Conservation (phyloP, 2,329 filamentous ascomycete genomes). For the Sarocladiaceae sp. region DNA sequence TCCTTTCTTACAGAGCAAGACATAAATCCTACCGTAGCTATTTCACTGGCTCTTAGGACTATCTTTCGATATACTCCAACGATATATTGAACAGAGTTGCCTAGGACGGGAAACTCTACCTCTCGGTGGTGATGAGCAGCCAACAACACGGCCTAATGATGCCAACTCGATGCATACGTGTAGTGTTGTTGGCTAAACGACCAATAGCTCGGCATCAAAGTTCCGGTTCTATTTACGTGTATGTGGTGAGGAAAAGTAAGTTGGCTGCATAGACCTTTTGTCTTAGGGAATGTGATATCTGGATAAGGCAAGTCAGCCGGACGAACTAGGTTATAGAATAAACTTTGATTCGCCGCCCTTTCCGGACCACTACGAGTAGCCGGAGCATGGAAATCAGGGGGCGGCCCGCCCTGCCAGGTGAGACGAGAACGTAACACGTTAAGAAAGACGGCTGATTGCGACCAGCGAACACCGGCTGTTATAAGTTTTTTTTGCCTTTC, state of each 20-base stretch:
- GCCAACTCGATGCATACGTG: neutral
- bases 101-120: too few species aligned
- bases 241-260: neutral
- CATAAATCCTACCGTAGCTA: neutral
- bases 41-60: neutral
- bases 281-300: conserved; percentile 2
- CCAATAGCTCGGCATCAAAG: conserved; percentile 1
- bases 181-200: neutral
- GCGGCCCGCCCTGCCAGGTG: too few species aligned
- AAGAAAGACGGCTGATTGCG: too few species aligned
- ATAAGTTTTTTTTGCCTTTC: too few species aligned
- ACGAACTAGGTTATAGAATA: neutral
- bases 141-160: neutral
- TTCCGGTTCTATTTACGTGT: conserved; percentile 1
- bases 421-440: too few species aligned
- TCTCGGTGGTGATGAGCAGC: conserved; percentile 1
- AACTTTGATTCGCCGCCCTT: conserved; percentile 3
- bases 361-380: conserved; percentile 1
- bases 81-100: too few species aligned
- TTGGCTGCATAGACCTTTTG: conserved; percentile 2
- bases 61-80: neutral
- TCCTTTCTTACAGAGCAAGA: neutral
- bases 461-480: too few species aligned
- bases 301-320: neutral
- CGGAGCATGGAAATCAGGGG: neutral